These are phyloP conservation scores for Tetraselmis striata DNA, from an alignment of 139 green algal species.

Conservation along the genomic window DNA sequence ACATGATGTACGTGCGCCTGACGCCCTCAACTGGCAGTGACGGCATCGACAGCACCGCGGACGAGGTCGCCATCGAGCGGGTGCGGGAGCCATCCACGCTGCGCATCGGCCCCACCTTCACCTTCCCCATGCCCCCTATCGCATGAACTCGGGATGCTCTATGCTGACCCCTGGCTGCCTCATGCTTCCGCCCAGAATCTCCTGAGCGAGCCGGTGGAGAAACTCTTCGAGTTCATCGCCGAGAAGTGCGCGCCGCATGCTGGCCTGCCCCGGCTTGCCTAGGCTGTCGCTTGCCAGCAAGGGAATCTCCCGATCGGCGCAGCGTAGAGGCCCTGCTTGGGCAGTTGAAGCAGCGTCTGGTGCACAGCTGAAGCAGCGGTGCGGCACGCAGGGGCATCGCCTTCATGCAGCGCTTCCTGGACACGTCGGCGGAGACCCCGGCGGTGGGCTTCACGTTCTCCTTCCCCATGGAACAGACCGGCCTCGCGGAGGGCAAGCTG, in stretches of 20 bases:
- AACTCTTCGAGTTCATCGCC: constrained; percentile 74
- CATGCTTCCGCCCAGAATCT: too few species aligned
- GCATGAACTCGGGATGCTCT: constrained; percentile 33
- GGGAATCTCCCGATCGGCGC: too few species aligned
- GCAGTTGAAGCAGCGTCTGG: not conserved
- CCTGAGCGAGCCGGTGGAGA: constrained; percentile 32
- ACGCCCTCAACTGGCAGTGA: constrained; percentile 7
- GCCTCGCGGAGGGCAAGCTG: constrained; percentile 66
- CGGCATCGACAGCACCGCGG: constrained; percentile 7
- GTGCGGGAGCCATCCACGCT: not conserved
- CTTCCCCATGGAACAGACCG: constrained; percentile 77
- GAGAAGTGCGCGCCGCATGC: too few species aligned
- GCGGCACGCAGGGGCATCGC: too few species aligned
- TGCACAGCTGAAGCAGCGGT: not conserved
- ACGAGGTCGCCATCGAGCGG: constrained; percentile 11
- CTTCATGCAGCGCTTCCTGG: constrained; percentile 31
- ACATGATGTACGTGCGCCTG: constrained; percentile 53
- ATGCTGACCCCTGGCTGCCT: constrained; percentile 56
- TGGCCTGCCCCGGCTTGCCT: too few species aligned
- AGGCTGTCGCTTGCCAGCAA: too few species aligned
- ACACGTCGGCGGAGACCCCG: constrained; percentile 16
- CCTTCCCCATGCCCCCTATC: constrained; percentile 17
- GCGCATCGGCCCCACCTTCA: constrained; percentile 1
- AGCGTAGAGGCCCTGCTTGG: too few species aligned
- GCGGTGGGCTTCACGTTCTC: constrained; percentile 87